Percentiles rank a stretch among this genome's conserved stretches.
Conservation (phyloP, 1,139 yeast genomes). For the Magnusiomyces fungicola region DNA sequence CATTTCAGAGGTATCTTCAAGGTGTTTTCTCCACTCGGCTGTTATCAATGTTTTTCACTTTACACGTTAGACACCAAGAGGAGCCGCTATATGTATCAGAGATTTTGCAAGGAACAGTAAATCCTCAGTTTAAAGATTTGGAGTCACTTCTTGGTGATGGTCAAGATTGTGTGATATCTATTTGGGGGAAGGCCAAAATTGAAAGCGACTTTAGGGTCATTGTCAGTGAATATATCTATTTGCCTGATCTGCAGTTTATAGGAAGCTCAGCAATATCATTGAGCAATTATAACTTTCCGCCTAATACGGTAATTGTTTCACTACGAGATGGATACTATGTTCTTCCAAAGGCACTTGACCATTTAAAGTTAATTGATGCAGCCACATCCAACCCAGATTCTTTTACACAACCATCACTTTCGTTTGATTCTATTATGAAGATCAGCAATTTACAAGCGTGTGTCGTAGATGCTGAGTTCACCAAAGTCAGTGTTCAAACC, state of each 20-base stretch:
- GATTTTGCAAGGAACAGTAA: conserved; percentile 6
- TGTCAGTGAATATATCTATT: conserved; percentile 15
- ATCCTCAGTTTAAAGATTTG: conserved; percentile 12
- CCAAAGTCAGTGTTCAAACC: conserved; percentile 8
- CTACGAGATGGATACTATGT: conserved; percentile 38
- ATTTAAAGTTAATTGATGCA: background rate
- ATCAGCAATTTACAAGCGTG: conserved; percentile 40
- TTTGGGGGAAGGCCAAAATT: conserved; percentile 12
- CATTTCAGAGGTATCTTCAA: conserved; percentile 8
- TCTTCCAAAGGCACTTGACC: conserved; percentile 13
- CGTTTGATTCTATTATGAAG: conserved; percentile 42
- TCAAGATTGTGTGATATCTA: conserved; percentile 7
- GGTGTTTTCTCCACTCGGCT: conserved; percentile 3
- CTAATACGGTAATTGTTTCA: conserved; percentile 33
- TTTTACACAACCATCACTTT: conserved; percentile 17
- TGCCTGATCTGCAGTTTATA: conserved; percentile 19
- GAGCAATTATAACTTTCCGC: conserved; percentile 16
- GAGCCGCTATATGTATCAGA: conserved; percentile 14
- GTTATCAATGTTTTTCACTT: conserved; percentile 10
- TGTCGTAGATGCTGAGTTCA: conserved; percentile 32
- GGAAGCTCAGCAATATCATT: conserved; percentile 12
- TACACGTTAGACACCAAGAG: conserved; percentile 9
- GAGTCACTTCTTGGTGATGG: background rate
- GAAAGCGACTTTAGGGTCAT: conserved; percentile 1
- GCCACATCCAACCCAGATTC: background rate